Evolutionary conservation across 1,139 yeast genomes (phyloP), one percentile per base, ranked within the genome.

Genomic region (Nadsonia starkeyi-henricii): DNA sequence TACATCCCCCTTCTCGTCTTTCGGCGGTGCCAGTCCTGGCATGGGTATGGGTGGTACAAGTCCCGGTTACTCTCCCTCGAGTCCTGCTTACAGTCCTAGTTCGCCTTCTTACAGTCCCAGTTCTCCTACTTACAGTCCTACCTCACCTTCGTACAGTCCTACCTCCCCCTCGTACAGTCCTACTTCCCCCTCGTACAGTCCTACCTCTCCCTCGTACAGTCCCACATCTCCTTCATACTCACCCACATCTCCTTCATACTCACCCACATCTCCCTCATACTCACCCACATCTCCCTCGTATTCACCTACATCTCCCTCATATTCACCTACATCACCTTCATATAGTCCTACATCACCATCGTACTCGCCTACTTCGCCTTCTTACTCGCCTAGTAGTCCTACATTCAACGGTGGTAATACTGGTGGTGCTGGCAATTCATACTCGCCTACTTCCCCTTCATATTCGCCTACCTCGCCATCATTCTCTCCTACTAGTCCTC

Each of bases 91-190:
- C 62, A 54, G 56, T 23, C 89, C 93, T 46, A 81, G 94, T 0
- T 78, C 86, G 0, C 95, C 95, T 57, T 59, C 72, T 1, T 85
- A 84, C 61, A 72, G 79, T 0, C 93, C 93, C 49, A 80, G 89
- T 0, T 76, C 84, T 1, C 93, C 94, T 57, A 62, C 72, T 2
- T 83, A 81, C 62, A 70, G 78, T 0, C 89, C 91, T 49, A 81
- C 89, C 0, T 77, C 84, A 1, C 86, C 86, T 58, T 58, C 68
- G 9, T 82, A 81, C 63, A 72, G 79, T 0, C 91, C 89, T 53
- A 73, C 81, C 1, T 74, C 80, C 2, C 82, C 82, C 44, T 57
- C 62, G 13, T 78, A 77, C 59, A 66, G 74, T 5, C 84, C 84
- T 43, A 81, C 91, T 0, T 76, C 83, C 1, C 91, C 93, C 54